These are phyloP conservation scores for Grosmannia huntii DNA, from an alignment of 2,329 filamentous ascomycete genomes.

Conservation along the genomic window DNA sequence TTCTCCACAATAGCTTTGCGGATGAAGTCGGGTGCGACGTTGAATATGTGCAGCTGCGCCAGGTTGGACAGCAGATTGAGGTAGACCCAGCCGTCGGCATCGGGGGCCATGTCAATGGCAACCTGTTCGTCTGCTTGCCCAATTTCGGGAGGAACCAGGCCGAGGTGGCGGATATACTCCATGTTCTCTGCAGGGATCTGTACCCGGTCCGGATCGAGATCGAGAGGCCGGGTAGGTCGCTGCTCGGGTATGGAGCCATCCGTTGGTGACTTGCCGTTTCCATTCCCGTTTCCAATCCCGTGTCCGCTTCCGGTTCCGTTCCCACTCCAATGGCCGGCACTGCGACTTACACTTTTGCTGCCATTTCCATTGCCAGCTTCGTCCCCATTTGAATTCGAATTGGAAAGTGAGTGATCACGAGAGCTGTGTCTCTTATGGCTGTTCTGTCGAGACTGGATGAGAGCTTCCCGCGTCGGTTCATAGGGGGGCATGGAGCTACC, in stretches of 20 bases:
- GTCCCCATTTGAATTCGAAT: slow-evolving; percentile 37
- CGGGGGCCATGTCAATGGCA: slow-evolving; percentile 39
- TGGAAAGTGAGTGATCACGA: slow-evolving; percentile 31
- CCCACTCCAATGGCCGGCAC: slow-evolving; percentile 27
- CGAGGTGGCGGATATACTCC: slow-evolving; percentile 64
- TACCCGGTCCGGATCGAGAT: slow-evolving; percentile 65
- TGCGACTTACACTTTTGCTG: slow-evolving; percentile 22
- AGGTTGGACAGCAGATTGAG: slow-evolving; percentile 69
- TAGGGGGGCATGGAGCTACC: neutral
- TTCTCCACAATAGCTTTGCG: slow-evolving; percentile 56
- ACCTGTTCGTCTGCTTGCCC: slow-evolving; percentile 19
- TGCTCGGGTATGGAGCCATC: slow-evolving; percentile 44
- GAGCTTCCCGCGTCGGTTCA: slow-evolving; percentile 29
- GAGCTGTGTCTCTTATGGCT: slow-evolving; percentile 27
- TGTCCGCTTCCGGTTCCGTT: slow-evolving; percentile 1
- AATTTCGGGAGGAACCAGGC: slow-evolving; percentile 48
- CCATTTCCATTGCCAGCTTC: slow-evolving; percentile 15
- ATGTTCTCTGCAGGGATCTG: slow-evolving; percentile 69
- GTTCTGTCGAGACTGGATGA: slow-evolving; percentile 26
- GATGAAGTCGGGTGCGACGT: slow-evolving; percentile 68
- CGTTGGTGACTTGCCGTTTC: slow-evolving; percentile 23
- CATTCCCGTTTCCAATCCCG: slow-evolving; percentile 13
- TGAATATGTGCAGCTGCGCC: slow-evolving; percentile 75
- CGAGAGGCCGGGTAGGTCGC: slow-evolving; percentile 61
- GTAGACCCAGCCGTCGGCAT: slow-evolving; percentile 68